Conservation (phyloP, 495 filamentous ascomycete species). For the Platismatia glauca region DNA sequence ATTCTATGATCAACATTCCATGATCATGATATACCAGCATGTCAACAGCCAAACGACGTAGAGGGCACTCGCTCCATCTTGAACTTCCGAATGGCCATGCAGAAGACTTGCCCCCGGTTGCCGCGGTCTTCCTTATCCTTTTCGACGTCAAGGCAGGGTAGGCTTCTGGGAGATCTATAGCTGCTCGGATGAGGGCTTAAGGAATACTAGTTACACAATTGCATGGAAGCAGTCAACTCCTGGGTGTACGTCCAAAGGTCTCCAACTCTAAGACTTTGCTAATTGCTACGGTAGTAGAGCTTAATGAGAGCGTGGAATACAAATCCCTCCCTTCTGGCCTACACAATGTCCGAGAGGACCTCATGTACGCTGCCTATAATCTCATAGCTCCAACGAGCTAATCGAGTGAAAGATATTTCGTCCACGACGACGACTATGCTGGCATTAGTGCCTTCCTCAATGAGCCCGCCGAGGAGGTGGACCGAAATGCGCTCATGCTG, state of each 20-base stretch:
- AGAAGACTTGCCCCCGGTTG: constrained; percentile 58
- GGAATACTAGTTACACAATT: constrained; percentile 56
- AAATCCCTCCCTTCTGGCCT: constrained; percentile 88
- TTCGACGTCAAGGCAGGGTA: constrained; percentile 83
- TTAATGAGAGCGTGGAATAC: constrained; percentile 88
- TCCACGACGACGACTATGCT: constrained; percentile 68
- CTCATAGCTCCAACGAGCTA: background rate
- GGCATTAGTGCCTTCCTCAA: constrained; percentile 92
- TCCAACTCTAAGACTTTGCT: constrained; percentile 18
- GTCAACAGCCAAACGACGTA: constrained; percentile 18
- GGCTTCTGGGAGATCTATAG: constrained; percentile 17
- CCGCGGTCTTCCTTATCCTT: constrained; percentile 74
- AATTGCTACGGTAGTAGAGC: constrained; percentile 47
- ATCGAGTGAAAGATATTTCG: constrained; percentile 58
- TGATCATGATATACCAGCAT: background rate
- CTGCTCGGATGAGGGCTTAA: constrained; percentile 17
- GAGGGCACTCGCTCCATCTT: constrained; percentile 25
- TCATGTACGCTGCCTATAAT: constrained; percentile 50
- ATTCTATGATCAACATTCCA: background rate
- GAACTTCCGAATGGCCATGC: constrained; percentile 15
- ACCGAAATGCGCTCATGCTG: constrained; percentile 86
- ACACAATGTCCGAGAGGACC: constrained; percentile 78
- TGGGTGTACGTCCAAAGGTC: constrained; percentile 38
- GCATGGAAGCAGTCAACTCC: constrained; percentile 69
- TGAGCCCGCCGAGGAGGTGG: constrained; percentile 60